phyloP scores from a whole-genome alignment of 192 early-diverging fungal genomes.

The Linnemannia exigua region DNA sequence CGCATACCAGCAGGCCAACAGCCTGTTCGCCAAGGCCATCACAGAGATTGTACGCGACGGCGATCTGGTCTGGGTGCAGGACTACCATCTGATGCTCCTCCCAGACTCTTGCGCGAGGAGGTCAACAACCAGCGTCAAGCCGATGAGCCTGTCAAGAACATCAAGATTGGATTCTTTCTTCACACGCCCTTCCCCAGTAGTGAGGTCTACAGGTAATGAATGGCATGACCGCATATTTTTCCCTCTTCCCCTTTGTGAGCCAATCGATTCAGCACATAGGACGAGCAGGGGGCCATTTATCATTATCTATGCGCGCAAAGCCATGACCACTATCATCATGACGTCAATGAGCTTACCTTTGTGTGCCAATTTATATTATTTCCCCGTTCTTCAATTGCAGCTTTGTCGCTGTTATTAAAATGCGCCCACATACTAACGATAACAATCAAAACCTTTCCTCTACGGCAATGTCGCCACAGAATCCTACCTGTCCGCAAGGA shows the following conservation, averaged over 20 bases:
- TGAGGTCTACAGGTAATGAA: constrained; percentile 90
- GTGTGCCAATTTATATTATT: constrained; percentile 14
- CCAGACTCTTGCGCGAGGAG: constrained; percentile 84
- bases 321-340: neutral
- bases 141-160: constrained; percentile 68
- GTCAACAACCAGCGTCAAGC: constrained; percentile 53
- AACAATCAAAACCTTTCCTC: neutral
- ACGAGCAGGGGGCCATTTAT: neutral
- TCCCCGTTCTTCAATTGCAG: neutral
- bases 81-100: constrained; percentile 99
- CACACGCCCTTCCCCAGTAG: constrained; percentile 98
- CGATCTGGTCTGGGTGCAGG: constrained; percentile 92
- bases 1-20: constrained; percentile 94
- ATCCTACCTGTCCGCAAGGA: constrained; percentile 95
- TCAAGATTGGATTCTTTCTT: constrained; percentile 98
- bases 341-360: neutral
- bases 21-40: constrained; percentile 94
- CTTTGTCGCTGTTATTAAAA: neutral
- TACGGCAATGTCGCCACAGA: constrained; percentile 43
- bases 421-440: neutral
- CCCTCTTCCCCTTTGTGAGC: neutral
- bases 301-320: constrained; percentile 9
- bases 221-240: neutral
- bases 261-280: constrained; percentile 4
- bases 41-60: constrained; percentile 88